Base-by-base conservation (phyloP, 2,329 filamentous ascomycete genomes). In the Pseudofabraea citricarpa region DNA sequence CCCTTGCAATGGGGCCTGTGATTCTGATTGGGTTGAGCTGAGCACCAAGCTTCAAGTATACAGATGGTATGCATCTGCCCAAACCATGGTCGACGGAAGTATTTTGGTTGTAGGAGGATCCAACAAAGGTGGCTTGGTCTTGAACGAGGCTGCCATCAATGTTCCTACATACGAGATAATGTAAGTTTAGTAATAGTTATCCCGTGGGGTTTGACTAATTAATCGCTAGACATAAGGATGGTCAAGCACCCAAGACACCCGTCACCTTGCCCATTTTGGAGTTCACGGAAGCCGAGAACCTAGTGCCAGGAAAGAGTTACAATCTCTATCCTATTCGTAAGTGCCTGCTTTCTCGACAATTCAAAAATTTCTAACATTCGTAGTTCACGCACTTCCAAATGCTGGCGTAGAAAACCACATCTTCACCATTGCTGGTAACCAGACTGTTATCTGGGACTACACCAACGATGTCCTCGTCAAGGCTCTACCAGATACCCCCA, bases 1-100 rank as follows among this genome's bases (percentile, higher is more conserved):
- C 5, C 38, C 38, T 31, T 40, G 38, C 38, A 40, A 40, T 40
- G 38, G 38, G 6, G 38, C 38, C 20, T 40, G 38, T 31, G 38
- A 40, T 31, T 18, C 18, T 9, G 38, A 40, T 26, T 40, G 38
- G 38, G 24, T 27, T 27, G 38, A 40, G 15, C 13, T 29, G 4
- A 27, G 15, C 18, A 27, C 24, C n/a, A n/a, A 10, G 24, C 24
- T 40, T n/a, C 38, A 40, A 15, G 15, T 19, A 20, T 40, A 40
- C 16, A 19, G 38, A 12, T 40, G 38, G 38, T 40, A 40, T 29
- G 23, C 38, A 10, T 18, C 23, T 13, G 23, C 38, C 6, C 2
- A 18, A 6, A 40, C 38, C n/a, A 29, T 40, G 38, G 27, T 31
- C 18, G 38, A 40, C 20, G 38, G 38, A 20, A 29, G 18, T 19